phyloP scores from a whole-genome alignment of 2,329 filamentous ascomycete genomes.

The Colletotrichum phormii region DNA sequence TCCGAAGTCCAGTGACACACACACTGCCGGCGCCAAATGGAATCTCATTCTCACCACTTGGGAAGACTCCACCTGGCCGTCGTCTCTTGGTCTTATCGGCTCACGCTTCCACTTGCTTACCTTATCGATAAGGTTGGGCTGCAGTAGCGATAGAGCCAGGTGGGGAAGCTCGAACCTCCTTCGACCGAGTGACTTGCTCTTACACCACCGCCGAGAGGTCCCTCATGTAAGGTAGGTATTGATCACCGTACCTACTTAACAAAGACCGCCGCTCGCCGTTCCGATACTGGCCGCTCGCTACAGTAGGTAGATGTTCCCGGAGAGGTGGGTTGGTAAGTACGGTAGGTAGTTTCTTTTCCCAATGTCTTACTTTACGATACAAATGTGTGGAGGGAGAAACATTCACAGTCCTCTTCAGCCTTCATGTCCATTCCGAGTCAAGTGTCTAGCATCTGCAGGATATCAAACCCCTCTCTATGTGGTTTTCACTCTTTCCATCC shows the following conservation, averaged over 20 bases:
- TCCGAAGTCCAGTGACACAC: constrained; percentile 3
- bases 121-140: constrained; percentile 11
- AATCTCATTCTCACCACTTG: not conserved
- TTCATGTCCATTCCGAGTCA: not conserved
- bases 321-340: too few species aligned
- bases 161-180: not conserved
- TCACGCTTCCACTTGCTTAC: not conserved
- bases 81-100: constrained; percentile 12
- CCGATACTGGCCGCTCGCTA: not conserved
- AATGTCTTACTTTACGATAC: not conserved
- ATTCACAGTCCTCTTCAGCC: not conserved
- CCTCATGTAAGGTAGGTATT: not conserved
- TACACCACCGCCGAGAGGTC: constrained; percentile 11
- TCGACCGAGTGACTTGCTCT: not conserved
- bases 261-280: constrained; percentile 1
- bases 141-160: not conserved
- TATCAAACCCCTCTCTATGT: too few species aligned
- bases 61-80: not conserved
- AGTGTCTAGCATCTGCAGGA: not conserved
- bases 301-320: constrained; percentile 1
- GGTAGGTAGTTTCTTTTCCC: not conserved
- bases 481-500: not conserved
- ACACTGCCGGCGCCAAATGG: not conserved
- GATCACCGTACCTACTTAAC: not conserved
- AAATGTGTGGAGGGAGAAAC: not conserved